phyloP scores from a whole-genome alignment of 1,284 basidiomycete genomes.

The Grifola frondosa region DNA sequence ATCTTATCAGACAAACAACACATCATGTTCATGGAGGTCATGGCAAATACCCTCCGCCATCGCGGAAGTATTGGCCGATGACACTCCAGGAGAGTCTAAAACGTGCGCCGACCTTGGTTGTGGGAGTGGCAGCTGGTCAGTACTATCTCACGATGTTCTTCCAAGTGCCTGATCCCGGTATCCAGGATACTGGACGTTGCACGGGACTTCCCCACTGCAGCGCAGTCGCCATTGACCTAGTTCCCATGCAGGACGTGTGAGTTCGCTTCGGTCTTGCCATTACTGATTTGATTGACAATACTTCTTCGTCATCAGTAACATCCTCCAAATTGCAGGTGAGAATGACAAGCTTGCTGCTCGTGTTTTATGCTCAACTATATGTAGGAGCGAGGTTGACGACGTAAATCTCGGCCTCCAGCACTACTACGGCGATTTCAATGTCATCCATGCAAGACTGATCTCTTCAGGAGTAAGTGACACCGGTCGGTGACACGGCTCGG shows the following conservation, averaged over 20 bases:
- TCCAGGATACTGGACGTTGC: constrained; percentile 73
- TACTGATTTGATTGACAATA: constrained; percentile 9
- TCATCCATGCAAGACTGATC: constrained; percentile 68
- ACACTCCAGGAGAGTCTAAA: constrained; percentile 57
- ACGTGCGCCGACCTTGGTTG: constrained; percentile 74
- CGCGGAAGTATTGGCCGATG: constrained; percentile 57
- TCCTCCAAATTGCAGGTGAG: constrained; percentile 71
- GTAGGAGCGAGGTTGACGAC: constrained; percentile 78
- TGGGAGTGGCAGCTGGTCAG: constrained; percentile 74
- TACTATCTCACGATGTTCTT: constrained; percentile 10
- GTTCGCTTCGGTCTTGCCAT: constrained; percentile 23
- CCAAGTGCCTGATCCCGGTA: constrained; percentile 4
- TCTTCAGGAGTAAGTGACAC: constrained; percentile 60
- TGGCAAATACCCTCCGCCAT: constrained; percentile 62
- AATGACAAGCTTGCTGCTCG: constrained; percentile 16
- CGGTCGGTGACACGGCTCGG: constrained; percentile 7
- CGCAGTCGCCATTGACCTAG: constrained; percentile 73
- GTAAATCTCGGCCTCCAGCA: constrained; percentile 80
- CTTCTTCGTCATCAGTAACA: constrained; percentile 38
- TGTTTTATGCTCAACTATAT: constrained; percentile 9
- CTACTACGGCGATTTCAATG: constrained; percentile 73
- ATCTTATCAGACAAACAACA: constrained; percentile 60
- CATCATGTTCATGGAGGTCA: constrained; percentile 55
- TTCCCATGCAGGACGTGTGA: constrained; percentile 71
- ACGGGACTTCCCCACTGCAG: constrained; percentile 67